These are phyloP conservation scores for Chlorella sp. DNA, from an alignment of 139 green algal species.

Conservation along the genomic window DNA sequence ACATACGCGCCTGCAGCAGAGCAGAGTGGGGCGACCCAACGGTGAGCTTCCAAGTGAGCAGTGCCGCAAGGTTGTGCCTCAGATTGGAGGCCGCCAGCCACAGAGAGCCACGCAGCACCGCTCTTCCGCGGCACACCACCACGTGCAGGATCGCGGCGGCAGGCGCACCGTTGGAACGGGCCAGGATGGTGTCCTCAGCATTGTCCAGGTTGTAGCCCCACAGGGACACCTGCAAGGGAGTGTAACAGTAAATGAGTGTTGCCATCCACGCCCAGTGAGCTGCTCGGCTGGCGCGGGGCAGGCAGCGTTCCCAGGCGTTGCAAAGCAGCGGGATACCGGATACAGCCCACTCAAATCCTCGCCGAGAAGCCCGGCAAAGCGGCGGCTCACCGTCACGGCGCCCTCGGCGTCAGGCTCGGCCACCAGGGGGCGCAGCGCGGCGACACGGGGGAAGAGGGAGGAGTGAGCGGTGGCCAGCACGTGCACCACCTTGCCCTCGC, in stretches of 20 bases:
- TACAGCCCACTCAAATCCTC: too few relatives aligned
- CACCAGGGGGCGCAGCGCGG: constrained; percentile 40
- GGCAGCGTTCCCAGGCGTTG: too few relatives aligned
- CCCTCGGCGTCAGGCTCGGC: constrained; percentile 6
- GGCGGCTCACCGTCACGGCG: not conserved
- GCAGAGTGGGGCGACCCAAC: not conserved
- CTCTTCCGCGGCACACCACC: too few relatives aligned
- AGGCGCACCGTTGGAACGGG: constrained; percentile 42
- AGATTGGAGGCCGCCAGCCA: too few relatives aligned
- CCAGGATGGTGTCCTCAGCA: constrained; percentile 41
- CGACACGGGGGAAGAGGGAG: constrained; percentile 52
- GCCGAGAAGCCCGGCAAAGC: too few relatives aligned
- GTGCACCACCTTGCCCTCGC: constrained; percentile 52
- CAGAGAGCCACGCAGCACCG: too few relatives aligned
- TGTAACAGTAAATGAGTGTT: too few relatives aligned
- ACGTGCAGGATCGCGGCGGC: too few relatives aligned
- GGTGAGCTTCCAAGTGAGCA: not conserved
- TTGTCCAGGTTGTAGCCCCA: constrained; percentile 51
- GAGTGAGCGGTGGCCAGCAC: constrained; percentile 38
- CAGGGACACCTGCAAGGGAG: constrained; percentile 27
- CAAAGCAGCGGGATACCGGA: too few relatives aligned
- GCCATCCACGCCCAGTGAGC: too few relatives aligned
- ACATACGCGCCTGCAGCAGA: constrained; percentile 46
- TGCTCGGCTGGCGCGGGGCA: too few relatives aligned
- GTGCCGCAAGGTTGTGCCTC: not conserved